Evolutionary conservation across 1,284 basidiomycete genomes (phyloP), one percentile per base, ranked within the genome.

Genomic region (Leccinum angustisporum): DNA sequence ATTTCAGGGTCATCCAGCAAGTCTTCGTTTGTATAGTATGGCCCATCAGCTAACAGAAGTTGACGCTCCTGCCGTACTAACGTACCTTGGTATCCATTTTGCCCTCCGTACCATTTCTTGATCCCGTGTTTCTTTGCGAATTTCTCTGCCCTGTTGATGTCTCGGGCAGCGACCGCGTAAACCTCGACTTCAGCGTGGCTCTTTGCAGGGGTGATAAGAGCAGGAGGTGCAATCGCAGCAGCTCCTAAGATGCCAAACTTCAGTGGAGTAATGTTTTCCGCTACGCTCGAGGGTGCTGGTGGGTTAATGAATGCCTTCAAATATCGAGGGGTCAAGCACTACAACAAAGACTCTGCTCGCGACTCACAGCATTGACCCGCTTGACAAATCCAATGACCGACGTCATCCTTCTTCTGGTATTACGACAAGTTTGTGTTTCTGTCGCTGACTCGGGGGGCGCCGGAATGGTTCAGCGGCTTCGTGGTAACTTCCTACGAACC

Each of bases 161-260:
- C 81, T n/a, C 89, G 80, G 1, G 89, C 86, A 4, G 88, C 89
- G 3, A 91, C 79, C 0, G 83, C 88, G 48, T 78, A 74, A 0
- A 91, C 71, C 13, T 83, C 79, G 1, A 82, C 84, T 63, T 86
- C 89, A 0, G 83, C 77, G 65, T 90, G 88, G 55, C 75, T 81
- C 57, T 73, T 78, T 1, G 81, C 83, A 1, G 89, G 86, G 2
- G 62, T 67, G 53, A 90, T 78, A 18, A 90, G 71, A 2, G 84
- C 86, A 13, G 62, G 38, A 1, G 87, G 88, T 0, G 83, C 86
- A 34, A 91, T 89, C n/a, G 70, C 75, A 1, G 89, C 87, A 5
- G 87, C 86, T 16, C 87, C 86, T 3, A 89, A 72, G 33, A 88
- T 81, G 0, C 86, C 86, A 60, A 88, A 86, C 58, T 78, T 82